Conservation (phyloP, 1,284 basidiomycete genomes). For the Phlebopus sp. region DNA sequence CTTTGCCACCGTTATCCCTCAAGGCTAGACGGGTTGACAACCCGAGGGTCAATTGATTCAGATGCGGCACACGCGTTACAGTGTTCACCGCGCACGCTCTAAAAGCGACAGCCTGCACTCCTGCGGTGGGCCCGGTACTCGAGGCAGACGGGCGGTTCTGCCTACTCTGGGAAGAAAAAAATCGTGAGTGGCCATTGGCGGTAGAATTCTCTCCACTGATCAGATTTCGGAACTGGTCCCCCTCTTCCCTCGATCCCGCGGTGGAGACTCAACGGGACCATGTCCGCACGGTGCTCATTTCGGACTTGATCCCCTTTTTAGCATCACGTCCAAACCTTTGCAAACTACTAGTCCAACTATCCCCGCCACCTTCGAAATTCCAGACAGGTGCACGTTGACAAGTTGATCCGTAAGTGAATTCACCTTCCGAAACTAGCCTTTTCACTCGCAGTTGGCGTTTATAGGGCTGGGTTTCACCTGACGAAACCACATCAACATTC, state of each 20-base stretch:
- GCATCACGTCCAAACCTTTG: not conserved
- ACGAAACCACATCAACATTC: not conserved
- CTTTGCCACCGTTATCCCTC: not conserved
- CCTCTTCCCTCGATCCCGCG: not conserved
- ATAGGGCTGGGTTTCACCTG: not conserved
- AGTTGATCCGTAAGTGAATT: not conserved
- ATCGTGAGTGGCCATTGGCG: too few species aligned
- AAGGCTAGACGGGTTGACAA: not conserved
- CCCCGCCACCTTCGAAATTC: not conserved
- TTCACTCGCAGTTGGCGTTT: too few species aligned
- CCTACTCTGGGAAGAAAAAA: too few species aligned
- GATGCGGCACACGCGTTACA: not conserved
- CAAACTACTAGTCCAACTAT: not conserved
- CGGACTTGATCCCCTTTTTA: not conserved
- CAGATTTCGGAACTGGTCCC: too few species aligned
- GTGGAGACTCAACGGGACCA: not conserved
- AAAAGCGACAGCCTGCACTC: not conserved
- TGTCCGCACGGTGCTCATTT: not conserved
- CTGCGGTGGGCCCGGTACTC: not conserved
- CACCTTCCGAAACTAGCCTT: not conserved
- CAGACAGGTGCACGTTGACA: not conserved
- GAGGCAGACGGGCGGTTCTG: too few species aligned
- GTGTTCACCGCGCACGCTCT: not conserved
- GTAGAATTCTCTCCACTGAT: too few species aligned
- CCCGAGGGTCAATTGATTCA: not conserved